These are phyloP conservation scores for Prunus yedoensis DNA, from an alignment of 331 rosid genomes.

Conservation along the genomic window DNA sequence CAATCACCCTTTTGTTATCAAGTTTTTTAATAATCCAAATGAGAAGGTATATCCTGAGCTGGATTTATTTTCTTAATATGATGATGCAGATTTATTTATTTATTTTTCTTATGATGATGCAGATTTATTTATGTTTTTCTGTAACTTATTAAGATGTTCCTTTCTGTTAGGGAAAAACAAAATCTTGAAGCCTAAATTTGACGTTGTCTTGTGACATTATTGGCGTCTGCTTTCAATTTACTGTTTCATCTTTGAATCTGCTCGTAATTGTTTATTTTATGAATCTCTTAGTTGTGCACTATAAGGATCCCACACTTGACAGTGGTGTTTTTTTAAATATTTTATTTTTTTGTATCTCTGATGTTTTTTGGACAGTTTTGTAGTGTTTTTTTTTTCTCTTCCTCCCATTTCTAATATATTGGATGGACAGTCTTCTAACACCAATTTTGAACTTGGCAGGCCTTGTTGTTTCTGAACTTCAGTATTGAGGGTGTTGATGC, in stretches of 20 bases:
- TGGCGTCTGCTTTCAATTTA: neutral
- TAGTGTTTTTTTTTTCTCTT: neutral
- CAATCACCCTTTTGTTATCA: slow-evolving; percentile 65
- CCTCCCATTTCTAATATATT: neutral
- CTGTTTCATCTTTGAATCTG: neutral
- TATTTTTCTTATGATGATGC: neutral
- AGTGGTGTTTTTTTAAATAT: no score
- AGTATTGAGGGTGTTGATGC: slow-evolving; percentile 50
- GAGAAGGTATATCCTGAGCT: slow-evolving; percentile 52
- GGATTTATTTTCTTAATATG: neutral
- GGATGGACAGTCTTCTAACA: slow-evolving; percentile 2
- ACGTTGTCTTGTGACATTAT: neutral
- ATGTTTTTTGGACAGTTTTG: neutral
- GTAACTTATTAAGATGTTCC: neutral
- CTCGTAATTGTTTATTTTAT: neutral
- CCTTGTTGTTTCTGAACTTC: slow-evolving; percentile 82
- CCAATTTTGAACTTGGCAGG: slow-evolving; percentile 46
- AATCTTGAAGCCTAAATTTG: neutral
- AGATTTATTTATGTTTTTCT: neutral
- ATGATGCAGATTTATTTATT: slow-evolving; percentile 4
- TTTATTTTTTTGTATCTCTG: neutral
- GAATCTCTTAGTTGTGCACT: no score
- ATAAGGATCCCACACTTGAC: no score
- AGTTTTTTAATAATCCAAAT: slow-evolving; percentile 54
- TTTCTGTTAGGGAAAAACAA: no score